These are phyloP conservation scores for Wallacemonas sp. DNA, from an alignment of 208 protist species.

Conservation along the genomic window DNA sequence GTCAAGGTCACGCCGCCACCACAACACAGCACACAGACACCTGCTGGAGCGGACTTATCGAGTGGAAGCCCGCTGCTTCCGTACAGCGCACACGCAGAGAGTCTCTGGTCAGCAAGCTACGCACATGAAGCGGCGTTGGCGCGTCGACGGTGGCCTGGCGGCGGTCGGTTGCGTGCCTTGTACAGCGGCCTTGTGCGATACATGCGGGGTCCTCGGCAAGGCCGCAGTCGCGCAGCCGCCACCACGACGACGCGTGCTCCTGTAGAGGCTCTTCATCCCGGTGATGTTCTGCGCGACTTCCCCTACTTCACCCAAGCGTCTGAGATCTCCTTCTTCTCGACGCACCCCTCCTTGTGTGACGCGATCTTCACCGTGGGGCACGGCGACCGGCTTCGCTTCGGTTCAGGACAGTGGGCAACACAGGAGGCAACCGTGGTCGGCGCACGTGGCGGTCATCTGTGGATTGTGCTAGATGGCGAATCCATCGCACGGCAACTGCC, in stretches of 20 bases:
- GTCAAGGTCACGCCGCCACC: constrained; percentile 10
- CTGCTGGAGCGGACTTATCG: too few species aligned
- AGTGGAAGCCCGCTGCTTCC: too few species aligned
- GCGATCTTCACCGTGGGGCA: constrained; percentile 63
- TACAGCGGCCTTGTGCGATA: neutral
- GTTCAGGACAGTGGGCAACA: constrained; percentile 25
- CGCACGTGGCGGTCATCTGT: constrained; percentile 57
- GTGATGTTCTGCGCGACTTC: constrained; percentile 67
- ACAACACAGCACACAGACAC: constrained; percentile 2
- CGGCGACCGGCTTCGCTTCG: constrained; percentile 52
- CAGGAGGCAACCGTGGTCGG: constrained; percentile 49
- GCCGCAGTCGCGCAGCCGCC: neutral
- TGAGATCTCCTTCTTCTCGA: constrained; percentile 70
- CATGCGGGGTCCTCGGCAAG: too few species aligned
- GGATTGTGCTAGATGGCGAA: constrained; percentile 49
- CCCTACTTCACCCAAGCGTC: constrained; percentile 54
- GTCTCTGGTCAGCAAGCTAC: neutral
- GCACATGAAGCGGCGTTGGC: neutral
- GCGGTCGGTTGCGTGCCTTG: neutral
- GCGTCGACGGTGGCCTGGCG: neutral
- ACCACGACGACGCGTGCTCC: neutral
- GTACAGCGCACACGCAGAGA: constrained; percentile 28
- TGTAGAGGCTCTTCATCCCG: constrained; percentile 42
- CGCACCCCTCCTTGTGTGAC: constrained; percentile 51
- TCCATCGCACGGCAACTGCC: constrained; percentile 27